A percentile compares a stretch with the other conserved stretches of the same genome.
Evolutionary conservation across 2,329 filamentous ascomycete genomes (phyloP).

Genomic region (Pyrenochaeta sp.): DNA sequence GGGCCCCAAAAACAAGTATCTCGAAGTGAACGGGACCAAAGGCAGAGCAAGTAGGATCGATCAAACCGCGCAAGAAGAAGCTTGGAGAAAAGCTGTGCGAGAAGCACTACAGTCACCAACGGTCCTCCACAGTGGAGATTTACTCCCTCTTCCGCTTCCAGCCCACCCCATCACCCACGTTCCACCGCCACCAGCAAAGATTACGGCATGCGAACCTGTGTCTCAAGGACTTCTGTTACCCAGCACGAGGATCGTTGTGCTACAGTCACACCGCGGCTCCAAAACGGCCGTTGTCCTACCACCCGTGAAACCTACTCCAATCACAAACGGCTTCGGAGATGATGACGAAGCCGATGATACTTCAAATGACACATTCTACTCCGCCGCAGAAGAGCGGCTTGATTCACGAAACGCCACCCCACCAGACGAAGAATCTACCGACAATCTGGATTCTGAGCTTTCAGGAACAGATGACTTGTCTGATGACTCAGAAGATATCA

Average conservation of each 20-base stretch:
- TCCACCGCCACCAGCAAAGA: conserved; percentile 82
- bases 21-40: conserved; percentile 50
- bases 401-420: conserved; percentile 51
- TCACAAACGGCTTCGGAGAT: conserved; percentile 67
- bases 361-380: conserved; percentile 90
- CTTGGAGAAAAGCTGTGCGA: conserved; percentile 63
- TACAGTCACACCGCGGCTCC: conserved; percentile 65
- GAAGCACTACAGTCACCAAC: conserved; percentile 75
- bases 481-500: conserved; percentile 94
- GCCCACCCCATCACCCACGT: conserved; percentile 87
- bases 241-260: conserved; percentile 83
- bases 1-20: conserved; percentile 37
- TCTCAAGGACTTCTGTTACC: conserved; percentile 82
- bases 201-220: conserved; percentile 93
- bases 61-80: conserved; percentile 40
- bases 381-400: conserved; percentile 78
- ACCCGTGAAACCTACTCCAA: conserved; percentile 54
- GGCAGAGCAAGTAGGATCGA: conserved; percentile 27
- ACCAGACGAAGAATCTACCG: conserved; percentile 52
- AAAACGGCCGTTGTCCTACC: conserved; percentile 57
- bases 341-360: conserved; percentile 85
- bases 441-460: conserved; percentile 63
- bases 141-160: conserved; percentile 78
- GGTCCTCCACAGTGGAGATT: conserved; percentile 84
- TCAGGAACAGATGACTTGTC: conserved; percentile 81